These are phyloP conservation scores for Neophaeococcomyces mojaviensis DNA, from an alignment of 2,329 filamentous ascomycete species.

Conservation along the genomic window DNA sequence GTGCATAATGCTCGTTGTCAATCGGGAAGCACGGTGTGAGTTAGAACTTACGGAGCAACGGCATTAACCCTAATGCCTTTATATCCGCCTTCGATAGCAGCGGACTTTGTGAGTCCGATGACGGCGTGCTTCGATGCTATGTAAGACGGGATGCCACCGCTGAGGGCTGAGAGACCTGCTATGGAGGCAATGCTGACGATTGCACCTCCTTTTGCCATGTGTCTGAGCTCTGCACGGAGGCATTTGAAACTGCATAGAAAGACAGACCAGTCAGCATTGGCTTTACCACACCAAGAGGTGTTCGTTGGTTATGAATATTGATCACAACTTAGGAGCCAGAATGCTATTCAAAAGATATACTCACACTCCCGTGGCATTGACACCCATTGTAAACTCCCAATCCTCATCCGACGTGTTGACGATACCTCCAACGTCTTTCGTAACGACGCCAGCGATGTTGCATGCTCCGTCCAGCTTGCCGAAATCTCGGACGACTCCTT, in stretches of 20 bases:
- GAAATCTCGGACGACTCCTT: slow-evolving; percentile 27
- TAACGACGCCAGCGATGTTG: slow-evolving; percentile 29
- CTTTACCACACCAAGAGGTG: background rate
- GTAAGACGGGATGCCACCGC: slow-evolving; percentile 33
- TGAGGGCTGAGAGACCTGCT: slow-evolving; percentile 28
- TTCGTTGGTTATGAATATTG: too few species aligned
- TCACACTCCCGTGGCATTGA: slow-evolving; percentile 33
- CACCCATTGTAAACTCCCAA: slow-evolving; percentile 31
- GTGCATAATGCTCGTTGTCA: too few species aligned
- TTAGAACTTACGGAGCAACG: slow-evolving; percentile 14
- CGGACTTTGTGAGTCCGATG: slow-evolving; percentile 36
- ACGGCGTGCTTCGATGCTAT: slow-evolving; percentile 36
- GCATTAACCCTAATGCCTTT: slow-evolving; percentile 30
- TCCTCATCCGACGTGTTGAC: slow-evolving; percentile 28
- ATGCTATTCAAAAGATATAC: background rate
- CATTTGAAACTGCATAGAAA: slow-evolving; percentile 23
- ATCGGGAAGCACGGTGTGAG: too few species aligned
- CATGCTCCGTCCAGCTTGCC: slow-evolving; percentile 33
- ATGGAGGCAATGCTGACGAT: slow-evolving; percentile 37
- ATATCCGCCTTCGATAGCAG: slow-evolving; percentile 27
- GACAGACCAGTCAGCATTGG: slow-evolving; percentile 24
- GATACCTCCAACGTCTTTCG: slow-evolving; percentile 15
- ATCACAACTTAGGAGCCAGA: background rate
- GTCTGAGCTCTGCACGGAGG: slow-evolving; percentile 34
- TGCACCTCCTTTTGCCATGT: slow-evolving; percentile 25